Base-by-base conservation (phyloP, 2,329 filamentous ascomycete genomes). In the Helicocarpus griseus region DNA sequence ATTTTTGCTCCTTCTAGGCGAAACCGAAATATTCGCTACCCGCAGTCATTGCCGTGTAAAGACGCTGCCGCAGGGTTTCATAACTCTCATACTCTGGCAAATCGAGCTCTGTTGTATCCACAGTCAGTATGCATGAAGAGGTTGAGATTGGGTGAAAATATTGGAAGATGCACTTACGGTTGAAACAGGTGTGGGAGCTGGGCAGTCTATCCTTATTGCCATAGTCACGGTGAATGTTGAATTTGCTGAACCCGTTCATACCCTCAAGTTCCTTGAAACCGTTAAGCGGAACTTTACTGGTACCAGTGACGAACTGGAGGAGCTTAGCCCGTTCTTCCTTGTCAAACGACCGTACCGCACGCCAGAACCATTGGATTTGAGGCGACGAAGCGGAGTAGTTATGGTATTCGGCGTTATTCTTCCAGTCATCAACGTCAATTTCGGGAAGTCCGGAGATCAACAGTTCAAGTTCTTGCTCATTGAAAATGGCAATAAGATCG, bases 321-420 rank as follows among this genome's bases (percentile, higher is more conserved):
- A 98, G 76, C 72, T 98, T 98, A 61, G 93, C 93, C 54, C 89
- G 87, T 73, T 98, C 94, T 73, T 98, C 94, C 73, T 97, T 97
- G 75, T 97, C 94, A 65, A 96, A 98, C 4, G 90, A 95, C 61
- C 93, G 85, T 40, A 98, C 83, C 24, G 93, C 93, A 63, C 94
- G 86, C 93, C 93, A 98, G 81, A 98, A 98, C 93, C 93, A 98
- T 68, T 97, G 90, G 54, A 98, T 95, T 67, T 98, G 94, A 41
- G 89, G 87, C 2, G 93, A 96, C 0, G 90, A 91, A 29, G 88
- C 85, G 4, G 82, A 89, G 73, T 98, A 98, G 70, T 97, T 97
- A 71, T 97, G 91, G 63, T 98, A 97, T 66, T 98, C 94, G 2
- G 91, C 95, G 71, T 96, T 95, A 72, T 87, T 89, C 80, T 95